These are phyloP conservation scores for Verticillium nonalfalfae DNA, from an alignment of 2,329 filamentous ascomycete species.

Conservation along the genomic window DNA sequence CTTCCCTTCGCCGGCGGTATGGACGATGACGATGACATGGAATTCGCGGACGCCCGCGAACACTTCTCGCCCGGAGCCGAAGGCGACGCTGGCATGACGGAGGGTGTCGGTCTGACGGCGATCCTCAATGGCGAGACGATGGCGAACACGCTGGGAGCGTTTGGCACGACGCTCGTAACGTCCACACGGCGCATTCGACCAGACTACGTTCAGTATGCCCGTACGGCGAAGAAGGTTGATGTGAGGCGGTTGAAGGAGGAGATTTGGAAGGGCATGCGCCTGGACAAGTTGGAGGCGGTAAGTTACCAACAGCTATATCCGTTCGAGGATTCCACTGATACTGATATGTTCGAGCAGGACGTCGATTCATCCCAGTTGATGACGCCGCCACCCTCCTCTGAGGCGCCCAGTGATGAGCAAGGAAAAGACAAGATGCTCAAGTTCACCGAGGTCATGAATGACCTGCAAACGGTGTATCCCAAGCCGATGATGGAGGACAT, in stretches of 20 bases:
- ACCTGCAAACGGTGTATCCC: slow-evolving; percentile 78
- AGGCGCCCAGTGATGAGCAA: slow-evolving; percentile 18
- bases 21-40: slow-evolving; percentile 55
- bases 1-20: slow-evolving; percentile 60
- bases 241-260: slow-evolving; percentile 64
- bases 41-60: slow-evolving; percentile 76
- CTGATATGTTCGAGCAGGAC: slow-evolving; percentile 1
- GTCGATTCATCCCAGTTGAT: slow-evolving; percentile 8
- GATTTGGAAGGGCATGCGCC: slow-evolving; percentile 60
- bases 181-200: slow-evolving; percentile 56
- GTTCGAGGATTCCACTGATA: neutral
- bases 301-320: slow-evolving; percentile 15
- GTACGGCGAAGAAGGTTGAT: slow-evolving; percentile 66
- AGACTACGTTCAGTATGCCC: slow-evolving; percentile 65
- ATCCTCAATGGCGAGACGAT: slow-evolving; percentile 44
- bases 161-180: slow-evolving; percentile 63
- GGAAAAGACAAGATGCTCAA: slow-evolving; percentile 55
- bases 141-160: slow-evolving; percentile 40
- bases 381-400: slow-evolving; percentile 26
- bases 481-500: slow-evolving; percentile 87
- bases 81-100: slow-evolving; percentile 37
- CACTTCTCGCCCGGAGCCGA: slow-evolving; percentile 65
- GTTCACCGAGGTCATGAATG: slow-evolving; percentile 91
- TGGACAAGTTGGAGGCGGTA: slow-evolving; percentile 44
- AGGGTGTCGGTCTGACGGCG: slow-evolving; percentile 39